Percentiles rank a stretch among this genome's conserved stretches.
Evolutionary conservation across 257 asterid species (phyloP).

Genomic region (Rehmannia glutinosa): DNA sequence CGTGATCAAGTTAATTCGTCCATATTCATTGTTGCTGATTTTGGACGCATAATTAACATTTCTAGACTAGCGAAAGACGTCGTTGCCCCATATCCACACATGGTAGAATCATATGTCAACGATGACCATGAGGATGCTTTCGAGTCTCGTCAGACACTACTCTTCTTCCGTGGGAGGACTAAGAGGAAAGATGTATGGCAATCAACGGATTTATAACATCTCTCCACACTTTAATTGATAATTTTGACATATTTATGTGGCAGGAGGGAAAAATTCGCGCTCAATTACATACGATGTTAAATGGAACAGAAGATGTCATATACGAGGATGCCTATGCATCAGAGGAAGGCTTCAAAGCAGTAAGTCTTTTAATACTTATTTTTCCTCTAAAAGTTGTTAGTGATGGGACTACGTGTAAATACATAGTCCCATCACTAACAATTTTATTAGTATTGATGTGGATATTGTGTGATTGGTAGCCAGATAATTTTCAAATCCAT

Average conservation of each 20-base stretch:
- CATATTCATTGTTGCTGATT: slow-evolving; percentile 85
- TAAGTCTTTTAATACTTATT: slow-evolving; percentile 40
- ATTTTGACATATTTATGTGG: slow-evolving; percentile 18
- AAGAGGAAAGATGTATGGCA: slow-evolving; percentile 74
- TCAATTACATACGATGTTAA: slow-evolving; percentile 40
- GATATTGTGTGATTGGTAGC: too few species aligned
- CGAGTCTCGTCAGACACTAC: slow-evolving; percentile 65
- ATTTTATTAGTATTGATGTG: too few species aligned
- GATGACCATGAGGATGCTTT: slow-evolving; percentile 58
- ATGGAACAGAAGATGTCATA: slow-evolving; percentile 52
- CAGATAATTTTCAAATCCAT: too few species aligned
- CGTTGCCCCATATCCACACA: slow-evolving; percentile 88
- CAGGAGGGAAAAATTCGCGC: slow-evolving; percentile 89
- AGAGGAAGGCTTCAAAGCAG: slow-evolving; percentile 70
- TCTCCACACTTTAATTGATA: neutral
- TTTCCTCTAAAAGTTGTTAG: neutral
- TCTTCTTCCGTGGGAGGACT: slow-evolving; percentile 88
- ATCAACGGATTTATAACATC: neutral
- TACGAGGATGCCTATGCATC: slow-evolving; percentile 65
- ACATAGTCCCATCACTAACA: too few species aligned
- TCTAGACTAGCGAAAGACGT: slow-evolving; percentile 77
- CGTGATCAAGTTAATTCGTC: slow-evolving; percentile 62
- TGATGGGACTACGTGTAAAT: too few species aligned
- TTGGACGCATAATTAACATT: slow-evolving; percentile 64
- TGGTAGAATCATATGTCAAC: slow-evolving; percentile 54